Evolutionary conservation across 179 eudicot species (phyloP).

Genomic region (Vitellaria paradoxa): DNA sequence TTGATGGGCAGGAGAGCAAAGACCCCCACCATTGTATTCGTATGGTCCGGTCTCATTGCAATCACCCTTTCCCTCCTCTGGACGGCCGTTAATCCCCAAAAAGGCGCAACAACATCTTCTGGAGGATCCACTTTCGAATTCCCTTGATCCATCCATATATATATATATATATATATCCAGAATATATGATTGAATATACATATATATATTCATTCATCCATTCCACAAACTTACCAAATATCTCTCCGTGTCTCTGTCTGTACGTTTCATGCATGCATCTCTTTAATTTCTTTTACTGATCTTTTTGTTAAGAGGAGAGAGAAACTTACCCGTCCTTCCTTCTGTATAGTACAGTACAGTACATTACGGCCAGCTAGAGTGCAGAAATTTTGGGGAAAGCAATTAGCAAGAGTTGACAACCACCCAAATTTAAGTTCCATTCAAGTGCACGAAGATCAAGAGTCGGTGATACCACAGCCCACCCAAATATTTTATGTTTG

Average conservation of each 20-base stretch:
- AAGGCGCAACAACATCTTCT: neutral
- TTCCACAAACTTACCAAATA: too few species aligned
- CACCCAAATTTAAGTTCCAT: too few species aligned
- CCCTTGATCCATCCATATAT: constrained; percentile 31
- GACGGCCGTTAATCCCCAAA: constrained; percentile 55
- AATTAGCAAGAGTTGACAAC: neutral
- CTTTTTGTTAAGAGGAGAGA: neutral
- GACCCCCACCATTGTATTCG: constrained; percentile 87
- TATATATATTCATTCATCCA: too few species aligned
- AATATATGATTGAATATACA: too few species aligned
- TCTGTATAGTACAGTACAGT: too few species aligned
- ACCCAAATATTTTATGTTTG: neutral
- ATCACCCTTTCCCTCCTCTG: constrained; percentile 80
- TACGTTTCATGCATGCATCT: neutral
- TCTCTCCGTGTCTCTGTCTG: too few species aligned
- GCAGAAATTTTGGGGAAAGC: neutral
- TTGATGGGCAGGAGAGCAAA: constrained; percentile 86
- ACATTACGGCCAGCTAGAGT: neutral
- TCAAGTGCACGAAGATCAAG: too few species aligned
- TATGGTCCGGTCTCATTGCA: constrained; percentile 86
- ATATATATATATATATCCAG: too few species aligned
- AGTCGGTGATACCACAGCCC: too few species aligned
- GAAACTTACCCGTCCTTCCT: too few species aligned
- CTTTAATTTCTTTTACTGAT: neutral
- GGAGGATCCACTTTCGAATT: constrained; percentile 39